A percentile compares a stretch with the other conserved stretches of the same genome.
phyloP scores from a whole-genome alignment of 768 basidiomycete species.

The Mycena albidolilacea region DNA sequence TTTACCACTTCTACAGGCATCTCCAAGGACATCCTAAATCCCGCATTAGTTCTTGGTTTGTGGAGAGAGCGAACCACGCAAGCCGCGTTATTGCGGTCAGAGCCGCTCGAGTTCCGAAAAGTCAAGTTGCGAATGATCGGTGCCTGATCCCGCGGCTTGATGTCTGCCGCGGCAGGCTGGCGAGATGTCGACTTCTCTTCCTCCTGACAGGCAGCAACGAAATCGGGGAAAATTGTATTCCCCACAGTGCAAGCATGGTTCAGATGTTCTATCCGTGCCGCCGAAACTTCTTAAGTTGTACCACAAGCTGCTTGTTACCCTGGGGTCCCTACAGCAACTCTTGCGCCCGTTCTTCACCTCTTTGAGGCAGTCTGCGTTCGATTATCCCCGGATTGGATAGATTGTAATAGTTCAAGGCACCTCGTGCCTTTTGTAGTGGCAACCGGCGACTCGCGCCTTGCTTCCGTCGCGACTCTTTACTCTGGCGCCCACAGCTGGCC shows the following conservation, averaged over 20 bases:
- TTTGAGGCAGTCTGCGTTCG: not conserved
- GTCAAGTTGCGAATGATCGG: not conserved
- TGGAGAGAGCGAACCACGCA: not conserved
- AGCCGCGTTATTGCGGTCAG: not conserved
- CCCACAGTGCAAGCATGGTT: not conserved
- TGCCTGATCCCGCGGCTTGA: not conserved
- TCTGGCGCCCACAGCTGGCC: slow-evolving; percentile 6
- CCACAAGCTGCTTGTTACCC: not conserved
- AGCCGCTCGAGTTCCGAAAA: slow-evolving; percentile 3
- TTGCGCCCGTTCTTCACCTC: not conserved
- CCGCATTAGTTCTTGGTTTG: not conserved
- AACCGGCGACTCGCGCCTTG: slow-evolving; percentile 8
- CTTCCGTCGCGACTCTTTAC: not conserved
- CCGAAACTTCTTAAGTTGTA: not conserved
- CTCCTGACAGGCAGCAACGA: slow-evolving; percentile 21
- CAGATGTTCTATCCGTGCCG: not conserved
- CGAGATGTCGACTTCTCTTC: not conserved
- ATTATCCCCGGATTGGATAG: slow-evolving; percentile 35
- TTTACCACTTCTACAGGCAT: not conserved
- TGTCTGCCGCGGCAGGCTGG: not conserved
- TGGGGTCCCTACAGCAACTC: not conserved
- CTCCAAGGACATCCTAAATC: not conserved
- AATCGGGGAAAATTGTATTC: not conserved
- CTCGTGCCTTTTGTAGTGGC: slow-evolving; percentile 6
- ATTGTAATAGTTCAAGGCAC: slow-evolving; percentile 15